phyloP scores from a whole-genome alignment of 305 asterid genomes.

The Coffea humblotiana region DNA sequence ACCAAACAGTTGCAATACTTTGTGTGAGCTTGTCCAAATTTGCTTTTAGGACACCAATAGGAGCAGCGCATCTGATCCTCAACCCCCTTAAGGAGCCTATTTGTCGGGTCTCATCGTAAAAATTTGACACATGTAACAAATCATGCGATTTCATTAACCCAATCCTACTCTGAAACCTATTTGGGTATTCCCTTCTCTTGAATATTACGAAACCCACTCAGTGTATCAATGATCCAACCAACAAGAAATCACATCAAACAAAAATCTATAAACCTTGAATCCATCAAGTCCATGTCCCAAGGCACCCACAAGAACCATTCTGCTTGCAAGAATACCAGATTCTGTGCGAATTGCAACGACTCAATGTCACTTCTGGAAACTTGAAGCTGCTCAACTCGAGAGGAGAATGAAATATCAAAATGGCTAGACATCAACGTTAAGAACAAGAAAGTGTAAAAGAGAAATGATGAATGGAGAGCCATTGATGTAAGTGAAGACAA shows the following conservation, averaged over 20 bases:
- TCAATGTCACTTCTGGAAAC: conserved; percentile 25
- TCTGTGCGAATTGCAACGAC: conserved; percentile 37
- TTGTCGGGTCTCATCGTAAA: no score
- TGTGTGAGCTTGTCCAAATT: conserved; percentile 30
- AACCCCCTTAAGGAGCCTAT: no score
- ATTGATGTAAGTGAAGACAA: not conserved
- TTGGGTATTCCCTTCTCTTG: no score
- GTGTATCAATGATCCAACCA: no score
- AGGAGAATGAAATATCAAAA: not conserved
- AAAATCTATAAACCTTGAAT: no score
- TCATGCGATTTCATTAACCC: no score
- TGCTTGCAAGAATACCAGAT: conserved; percentile 44
- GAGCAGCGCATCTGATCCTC: conserved; percentile 17
- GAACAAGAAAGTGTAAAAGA: not conserved
- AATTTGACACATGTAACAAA: no score
- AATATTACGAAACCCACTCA: no score
- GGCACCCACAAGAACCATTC: conserved; percentile 39
- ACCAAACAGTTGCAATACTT: conserved; percentile 24
- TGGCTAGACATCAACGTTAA: not conserved
- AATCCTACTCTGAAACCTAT: no score
- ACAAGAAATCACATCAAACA: no score
- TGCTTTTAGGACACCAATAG: conserved; percentile 37
- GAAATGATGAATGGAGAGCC: conserved; percentile 6
- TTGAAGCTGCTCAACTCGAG: not conserved
- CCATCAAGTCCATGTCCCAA: conserved; percentile 43